Evolutionary conservation across 2,329 filamentous ascomycete species (phyloP).

Genomic region (Neocucurbitaria cava): DNA sequence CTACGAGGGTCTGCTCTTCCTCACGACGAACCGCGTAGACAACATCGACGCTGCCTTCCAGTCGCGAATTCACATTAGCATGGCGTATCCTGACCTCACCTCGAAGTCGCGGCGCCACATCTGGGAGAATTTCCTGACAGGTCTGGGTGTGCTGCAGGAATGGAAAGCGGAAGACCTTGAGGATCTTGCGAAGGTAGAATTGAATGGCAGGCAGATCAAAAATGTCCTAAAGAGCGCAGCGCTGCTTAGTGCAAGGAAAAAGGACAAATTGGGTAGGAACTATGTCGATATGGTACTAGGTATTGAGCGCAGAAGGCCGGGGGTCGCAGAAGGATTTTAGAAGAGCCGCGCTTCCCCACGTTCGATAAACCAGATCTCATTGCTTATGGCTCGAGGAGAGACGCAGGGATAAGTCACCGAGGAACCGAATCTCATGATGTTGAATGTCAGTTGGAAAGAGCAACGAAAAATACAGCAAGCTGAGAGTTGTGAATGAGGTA

Average conservation of each 20-base stretch:
- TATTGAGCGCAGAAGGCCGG: not conserved
- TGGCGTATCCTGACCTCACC: conserved; percentile 31
- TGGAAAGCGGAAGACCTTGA: conserved; percentile 40
- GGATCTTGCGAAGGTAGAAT: conserved; percentile 49
- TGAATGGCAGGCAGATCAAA: conserved; percentile 62
- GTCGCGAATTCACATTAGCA: conserved; percentile 36
- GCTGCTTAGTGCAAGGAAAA: conserved; percentile 22
- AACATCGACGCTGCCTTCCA: conserved; percentile 39
- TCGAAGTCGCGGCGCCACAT: conserved; percentile 24
- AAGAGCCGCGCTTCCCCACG: not conserved
- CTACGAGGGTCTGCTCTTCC: conserved; percentile 39
- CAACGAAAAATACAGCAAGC: too few species aligned
- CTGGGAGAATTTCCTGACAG: conserved; percentile 35
- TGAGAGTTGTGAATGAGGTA: too few species aligned
- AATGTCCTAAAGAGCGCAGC: conserved; percentile 46
- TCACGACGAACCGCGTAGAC: conserved; percentile 42
- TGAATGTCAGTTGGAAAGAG: too few species aligned
- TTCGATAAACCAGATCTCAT: not conserved
- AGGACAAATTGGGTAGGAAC: not conserved
- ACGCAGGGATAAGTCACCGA: not conserved
- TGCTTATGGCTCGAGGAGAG: not conserved
- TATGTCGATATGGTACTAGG: not conserved
- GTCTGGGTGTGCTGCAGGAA: conserved; percentile 11
- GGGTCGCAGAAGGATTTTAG: conserved; percentile 13
- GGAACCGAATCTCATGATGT: too few species aligned